Percentiles rank a stretch among this genome's conserved stretches.
Evolutionary conservation across 768 basidiomycete species (phyloP).

Genomic region (Leccinum uliginosum): DNA sequence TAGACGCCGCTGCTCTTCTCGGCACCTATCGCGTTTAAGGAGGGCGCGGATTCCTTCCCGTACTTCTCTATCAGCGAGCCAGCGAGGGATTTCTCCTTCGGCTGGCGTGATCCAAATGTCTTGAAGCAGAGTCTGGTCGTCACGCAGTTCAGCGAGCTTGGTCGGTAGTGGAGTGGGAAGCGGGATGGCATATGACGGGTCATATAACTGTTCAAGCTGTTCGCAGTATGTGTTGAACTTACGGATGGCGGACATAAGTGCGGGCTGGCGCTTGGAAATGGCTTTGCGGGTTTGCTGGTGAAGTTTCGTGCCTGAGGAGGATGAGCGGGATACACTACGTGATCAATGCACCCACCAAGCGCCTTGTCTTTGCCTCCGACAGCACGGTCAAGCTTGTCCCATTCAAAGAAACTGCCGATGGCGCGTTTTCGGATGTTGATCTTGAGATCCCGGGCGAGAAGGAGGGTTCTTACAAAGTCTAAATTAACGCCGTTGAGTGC

Average conservation of each 20-base stretch:
- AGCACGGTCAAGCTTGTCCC: neutral
- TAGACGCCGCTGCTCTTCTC: neutral
- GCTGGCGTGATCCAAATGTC: neutral
- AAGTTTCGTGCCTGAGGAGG: neutral
- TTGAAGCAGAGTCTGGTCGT: neutral
- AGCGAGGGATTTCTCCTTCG: neutral
- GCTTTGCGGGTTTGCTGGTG: neutral
- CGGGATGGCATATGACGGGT: neutral
- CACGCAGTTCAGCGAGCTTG: neutral
- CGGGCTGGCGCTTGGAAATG: neutral
- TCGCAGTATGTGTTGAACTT: neutral
- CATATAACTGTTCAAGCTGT: neutral
- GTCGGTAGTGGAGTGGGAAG: neutral
- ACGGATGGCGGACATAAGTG: neutral
- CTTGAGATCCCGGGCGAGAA: neutral
- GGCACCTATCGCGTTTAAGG: neutral
- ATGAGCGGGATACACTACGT: neutral
- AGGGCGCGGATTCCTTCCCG: neutral
- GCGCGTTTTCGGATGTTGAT: neutral
- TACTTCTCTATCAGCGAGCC: neutral
- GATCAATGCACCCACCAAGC: neutral
- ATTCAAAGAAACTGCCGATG: neutral
- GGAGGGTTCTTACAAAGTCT: neutral
- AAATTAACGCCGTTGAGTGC: neutral
- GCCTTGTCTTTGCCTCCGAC: neutral